phyloP scores from a whole-genome alignment of 1,139 yeast genomes.

The Nematodospora anomalae region DNA sequence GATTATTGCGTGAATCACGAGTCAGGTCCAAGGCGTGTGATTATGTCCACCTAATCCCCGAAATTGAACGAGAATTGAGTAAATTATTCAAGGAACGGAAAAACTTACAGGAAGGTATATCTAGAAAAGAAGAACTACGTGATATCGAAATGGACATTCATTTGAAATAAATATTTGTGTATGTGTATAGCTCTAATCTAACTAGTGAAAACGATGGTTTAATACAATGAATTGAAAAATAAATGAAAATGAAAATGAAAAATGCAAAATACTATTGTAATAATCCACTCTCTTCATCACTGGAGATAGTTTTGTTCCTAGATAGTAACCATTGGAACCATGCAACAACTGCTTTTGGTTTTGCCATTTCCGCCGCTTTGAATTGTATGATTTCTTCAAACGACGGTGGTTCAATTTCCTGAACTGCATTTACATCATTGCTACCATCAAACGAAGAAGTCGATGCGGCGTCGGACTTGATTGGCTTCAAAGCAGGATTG shows the following conservation, averaged over 20 bases:
- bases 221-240: not conserved
- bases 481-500: conserved; percentile 7
- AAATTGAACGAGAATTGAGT: conserved; percentile 64
- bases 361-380: conserved; percentile 23
- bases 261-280: conserved; percentile 6
- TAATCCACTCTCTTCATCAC: conserved; percentile 20
- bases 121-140: conserved; percentile 10
- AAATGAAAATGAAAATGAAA: conserved; percentile 1
- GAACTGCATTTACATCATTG: conserved; percentile 24
- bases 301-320: conserved; percentile 5
- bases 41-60: conserved; percentile 59
- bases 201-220: not conserved
- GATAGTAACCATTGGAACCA: conserved; percentile 3
- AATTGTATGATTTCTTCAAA: conserved; percentile 31
- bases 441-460: conserved; percentile 24
- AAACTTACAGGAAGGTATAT: conserved; percentile 6
- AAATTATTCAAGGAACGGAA: conserved; percentile 43
- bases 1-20: conserved; percentile 66
- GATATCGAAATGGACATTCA: conserved; percentile 21
- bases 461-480: conserved; percentile 17
- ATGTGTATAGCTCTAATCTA: conserved; percentile 1
- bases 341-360: conserved; percentile 8
- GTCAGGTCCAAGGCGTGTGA: conserved; percentile 70
- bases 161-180: conserved; percentile 11
- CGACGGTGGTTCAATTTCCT: conserved; percentile 42